phyloP scores from a whole-genome alignment of 495 filamentous ascomycete genomes.

The Penicillium turbatum region DNA sequence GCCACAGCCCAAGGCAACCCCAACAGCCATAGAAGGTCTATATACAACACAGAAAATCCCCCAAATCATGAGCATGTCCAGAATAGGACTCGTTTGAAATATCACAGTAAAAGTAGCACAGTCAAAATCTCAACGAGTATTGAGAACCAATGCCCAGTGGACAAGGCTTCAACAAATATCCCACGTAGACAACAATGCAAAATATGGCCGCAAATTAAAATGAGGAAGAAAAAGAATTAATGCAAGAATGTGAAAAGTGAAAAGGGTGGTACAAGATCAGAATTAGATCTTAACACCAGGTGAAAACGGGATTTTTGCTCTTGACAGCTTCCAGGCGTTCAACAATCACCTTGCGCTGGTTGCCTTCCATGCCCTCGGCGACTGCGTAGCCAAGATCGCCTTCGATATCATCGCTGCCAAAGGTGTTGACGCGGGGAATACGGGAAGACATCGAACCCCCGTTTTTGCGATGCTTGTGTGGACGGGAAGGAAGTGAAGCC shows the following conservation, averaged over 20 bases:
- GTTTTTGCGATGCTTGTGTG: slow-evolving; percentile 37
- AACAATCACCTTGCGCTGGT: slow-evolving; percentile 89
- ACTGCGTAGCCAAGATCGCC: slow-evolving; percentile 93
- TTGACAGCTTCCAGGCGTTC: slow-evolving; percentile 94
- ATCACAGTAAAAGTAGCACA: slow-evolving; percentile 6
- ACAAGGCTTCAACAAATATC: neutral
- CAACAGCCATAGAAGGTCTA: slow-evolving; percentile 29
- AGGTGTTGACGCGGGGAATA: slow-evolving; percentile 30
- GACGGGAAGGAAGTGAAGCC: slow-evolving; percentile 35
- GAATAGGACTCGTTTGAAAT: slow-evolving; percentile 11
- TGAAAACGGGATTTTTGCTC: slow-evolving; percentile 91
- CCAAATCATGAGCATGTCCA: slow-evolving; percentile 27
- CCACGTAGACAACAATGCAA: slow-evolving; percentile 14
- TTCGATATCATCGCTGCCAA: slow-evolving; percentile 73
- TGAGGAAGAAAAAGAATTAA: slow-evolving; percentile 5
- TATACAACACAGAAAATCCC: slow-evolving; percentile 28
- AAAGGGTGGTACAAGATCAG: neutral
- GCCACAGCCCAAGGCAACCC: slow-evolving; percentile 22
- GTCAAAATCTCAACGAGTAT: neutral
- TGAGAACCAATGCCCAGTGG: neutral
- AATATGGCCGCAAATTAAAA: slow-evolving; percentile 19
- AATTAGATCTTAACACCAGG: slow-evolving; percentile 70
- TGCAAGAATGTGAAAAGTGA: slow-evolving; percentile 12
- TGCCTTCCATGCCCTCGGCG: slow-evolving; percentile 87
- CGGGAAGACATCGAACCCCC: slow-evolving; percentile 40